Evolutionary conservation across 306 rosid genomes (phyloP), one percentile per base, ranked within the genome.

Genomic region (Gynostemma pentaphyllum): DNA sequence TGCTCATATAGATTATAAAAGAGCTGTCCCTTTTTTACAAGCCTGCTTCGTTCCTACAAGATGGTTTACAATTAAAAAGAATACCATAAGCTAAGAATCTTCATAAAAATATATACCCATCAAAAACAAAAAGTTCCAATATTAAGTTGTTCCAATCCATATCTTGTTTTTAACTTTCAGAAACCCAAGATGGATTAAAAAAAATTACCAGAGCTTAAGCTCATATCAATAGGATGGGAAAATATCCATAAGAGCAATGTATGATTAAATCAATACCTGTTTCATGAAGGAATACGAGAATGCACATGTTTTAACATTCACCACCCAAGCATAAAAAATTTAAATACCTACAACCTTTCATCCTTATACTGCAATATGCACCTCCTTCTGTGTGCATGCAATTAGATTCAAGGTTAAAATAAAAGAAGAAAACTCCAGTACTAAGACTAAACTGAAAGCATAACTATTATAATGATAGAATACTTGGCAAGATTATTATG

Each of bases 1-100:
- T 88, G 95, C 78, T 88, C 83, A 34, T 48, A 64, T 26, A 91
- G 67, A 68, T 47, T 7, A 30, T 72, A 72, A 46, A 79, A 68
- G 11, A 91, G 69, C 34, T 55, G 72, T 41, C 56, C 36, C 72
- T 74, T 82, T 73, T 66, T 71, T 74, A 91, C 72, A 15, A 22
- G 49, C 49, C 72, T 77, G 74, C 71, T 44, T 40, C 41, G 50
- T 48, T 60, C 87, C 98, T 88, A 79, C 4, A 53, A 70, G 42
- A 73, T 48, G 46, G 65, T 3, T 39, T 10, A 60, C 46, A 60
- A 39, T 36, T 37, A 36, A 34, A 34, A 34, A 56, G n/a, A 30
- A 56, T 14, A 32, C 7, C 7, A 12, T 32, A 39, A 56, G 47
- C 9, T 27, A 60, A 57, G 64, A 57, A 60, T 12, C 34, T 60